These are phyloP conservation scores for Picea abies DNA, from an alignment of 83 land plant genomes.

Conservation along the genomic window DNA sequence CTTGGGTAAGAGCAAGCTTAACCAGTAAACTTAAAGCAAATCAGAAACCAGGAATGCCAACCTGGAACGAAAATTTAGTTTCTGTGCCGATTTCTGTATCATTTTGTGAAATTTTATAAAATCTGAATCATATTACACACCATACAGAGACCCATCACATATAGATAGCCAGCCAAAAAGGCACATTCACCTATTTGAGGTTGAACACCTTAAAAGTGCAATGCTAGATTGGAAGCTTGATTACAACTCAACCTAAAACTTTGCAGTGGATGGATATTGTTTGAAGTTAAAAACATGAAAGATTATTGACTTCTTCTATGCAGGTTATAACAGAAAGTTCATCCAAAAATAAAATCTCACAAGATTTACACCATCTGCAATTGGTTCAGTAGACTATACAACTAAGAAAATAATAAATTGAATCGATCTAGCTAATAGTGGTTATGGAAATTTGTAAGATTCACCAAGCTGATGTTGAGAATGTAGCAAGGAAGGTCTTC, in stretches of 20 bases:
- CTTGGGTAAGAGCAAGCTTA: not conserved
- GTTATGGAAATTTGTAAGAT: no score
- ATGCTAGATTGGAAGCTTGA: not conserved
- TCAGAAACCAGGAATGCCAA: slow-evolving; percentile 61
- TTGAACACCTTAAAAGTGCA: not conserved
- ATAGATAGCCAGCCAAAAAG: not conserved
- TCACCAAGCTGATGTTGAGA: no score
- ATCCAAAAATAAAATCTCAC: not conserved
- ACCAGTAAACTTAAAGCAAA: slow-evolving; percentile 18
- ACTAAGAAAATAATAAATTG: not conserved
- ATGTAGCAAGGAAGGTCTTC: no score
- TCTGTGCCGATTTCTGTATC: not conserved
- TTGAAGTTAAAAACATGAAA: not conserved
- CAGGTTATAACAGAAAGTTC: not conserved
- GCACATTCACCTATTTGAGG: not conserved
- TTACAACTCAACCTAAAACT: not conserved
- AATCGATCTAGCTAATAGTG: no score
- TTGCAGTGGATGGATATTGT: not conserved
- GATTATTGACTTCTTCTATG: not conserved
- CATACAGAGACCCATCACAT: not conserved
- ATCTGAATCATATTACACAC: slow-evolving; percentile 38
- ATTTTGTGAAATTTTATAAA: slow-evolving; percentile 60
- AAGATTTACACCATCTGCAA: not conserved
- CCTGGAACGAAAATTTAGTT: slow-evolving; percentile 77
- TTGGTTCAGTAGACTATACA: not conserved